Base-by-base conservation (phyloP, 2,329 filamentous ascomycete genomes). In the Stagonosporopsis chrysanthemi region DNA sequence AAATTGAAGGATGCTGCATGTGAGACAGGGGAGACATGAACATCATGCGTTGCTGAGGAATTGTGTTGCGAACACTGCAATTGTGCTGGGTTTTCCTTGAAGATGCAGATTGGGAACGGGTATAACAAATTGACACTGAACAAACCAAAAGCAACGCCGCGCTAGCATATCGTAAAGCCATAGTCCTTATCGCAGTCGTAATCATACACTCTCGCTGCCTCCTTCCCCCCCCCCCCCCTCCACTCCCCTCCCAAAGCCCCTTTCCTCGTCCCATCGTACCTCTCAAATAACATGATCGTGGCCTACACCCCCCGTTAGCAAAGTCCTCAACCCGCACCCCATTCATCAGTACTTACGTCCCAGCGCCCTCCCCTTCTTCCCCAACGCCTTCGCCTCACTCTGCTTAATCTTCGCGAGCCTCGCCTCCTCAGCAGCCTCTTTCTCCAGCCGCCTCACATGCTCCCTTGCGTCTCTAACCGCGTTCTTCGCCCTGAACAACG, bases 291-390 rank as follows among this genome's bases (percentile, higher is more conserved):
- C 19, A 53, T 66, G 64, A 14, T 66, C 64, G 24, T 66, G 64
- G 1, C 66, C 50, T 48, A 15, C 1, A 9, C 3, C 8, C 6
- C 12, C 1, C 11, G 23, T 49, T 28, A 51, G 42, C 26, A 11
- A 15, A 17, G 1, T 4, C n/a, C 9, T 17, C 36, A 12, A 19
- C 3, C n/a, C n/a, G 12, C 36, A 15, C 15, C 19, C 8, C 36
- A 4, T 1, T 2, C 2, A 19, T 24, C 22, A 42, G 36, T 29
- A 86, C 84, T 78, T 80, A 89, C 87, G 84, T 53, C 88, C 88
- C 56, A 90, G 83, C n/a, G 84, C 82, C 75, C 87, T 86, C n/a
- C 86, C 87, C 49, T 87, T 81, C 84, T 88, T 90, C 6, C 84
- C 86, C 28, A 90, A 82, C 67, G 86, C 84, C 65, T 80, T 82